Base-by-base conservation (phyloP, 352 stramenopile genomes). In the Globisporangium polare region DNA sequence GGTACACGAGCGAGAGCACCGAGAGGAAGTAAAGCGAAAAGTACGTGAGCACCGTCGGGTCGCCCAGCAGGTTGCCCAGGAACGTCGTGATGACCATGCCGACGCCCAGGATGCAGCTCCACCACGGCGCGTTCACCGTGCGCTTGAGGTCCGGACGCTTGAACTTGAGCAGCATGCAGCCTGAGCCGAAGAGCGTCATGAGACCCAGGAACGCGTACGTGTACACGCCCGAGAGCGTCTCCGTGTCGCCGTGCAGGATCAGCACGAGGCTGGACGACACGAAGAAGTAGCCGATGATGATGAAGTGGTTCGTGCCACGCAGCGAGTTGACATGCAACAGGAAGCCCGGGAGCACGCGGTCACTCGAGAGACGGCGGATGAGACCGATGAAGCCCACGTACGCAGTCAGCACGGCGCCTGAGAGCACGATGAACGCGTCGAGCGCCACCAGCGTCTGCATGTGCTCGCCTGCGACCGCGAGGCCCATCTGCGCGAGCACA, bases 161-260 rank as follows among this genome's bases (percentile, higher is more conserved):
- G 63, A 96, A 97, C 78, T 98, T 98, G 59, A 98, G 90, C 33
- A 98, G 64, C 79, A 98, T 97, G 71, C 90, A 97, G 54, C 93
- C 93, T 45, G 79, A 83, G 51, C 90, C 90, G 58, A 98, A 98
- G 53, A 98, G 86, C 51, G 78, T 96, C 92, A 98, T 98, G 43
- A 98, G 88, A 0, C 86, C 88, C 24, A 98, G 70, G 76, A 98
- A 98, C n/a, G 93, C 89, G 72, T 97, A 97, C 50, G 89, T 97
- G 79, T 98, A 98, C 26, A 98, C 94, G 26, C 93, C 92, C 53
- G 86, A 94, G 13, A 98, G 80, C 29, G 89, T 96, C 65, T 83
- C 91, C 7, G 96, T 94, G 69, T 98, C 86, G 37, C 91, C 90
- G 52, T 97, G 75, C 50, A 97, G 78, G 50, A 97, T 88, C 31